A percentile compares a stretch with the other conserved stretches of the same genome.
Conservation (phyloP, 2,329 filamentous ascomycete genomes). For the Pseudogymnoascus sp. region DNA sequence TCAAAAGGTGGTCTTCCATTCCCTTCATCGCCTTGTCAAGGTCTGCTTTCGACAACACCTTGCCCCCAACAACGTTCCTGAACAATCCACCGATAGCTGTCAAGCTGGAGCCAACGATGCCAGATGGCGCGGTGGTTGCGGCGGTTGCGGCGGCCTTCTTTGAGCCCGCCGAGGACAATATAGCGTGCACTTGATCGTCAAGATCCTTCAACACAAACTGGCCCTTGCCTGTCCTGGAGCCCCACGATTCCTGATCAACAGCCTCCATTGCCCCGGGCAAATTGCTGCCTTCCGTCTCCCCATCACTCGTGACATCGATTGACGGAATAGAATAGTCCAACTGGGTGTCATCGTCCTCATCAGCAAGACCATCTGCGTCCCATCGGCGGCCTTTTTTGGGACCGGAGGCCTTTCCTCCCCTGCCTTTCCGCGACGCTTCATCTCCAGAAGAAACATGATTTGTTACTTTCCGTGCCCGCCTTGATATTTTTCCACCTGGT, state of each 20-base stretch:
- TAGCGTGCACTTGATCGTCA: constrained; percentile 86
- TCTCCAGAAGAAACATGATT: constrained; percentile 75
- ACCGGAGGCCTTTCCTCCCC: constrained; percentile 44
- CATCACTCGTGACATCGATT: constrained; percentile 44
- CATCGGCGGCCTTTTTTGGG: constrained; percentile 85
- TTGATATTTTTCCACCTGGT: constrained; percentile 69
- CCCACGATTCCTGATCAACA: constrained; percentile 76
- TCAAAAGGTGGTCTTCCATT: constrained; percentile 90
- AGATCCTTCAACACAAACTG: constrained; percentile 92
- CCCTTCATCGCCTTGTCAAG: constrained; percentile 87
- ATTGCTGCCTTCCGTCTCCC: constrained; percentile 36
- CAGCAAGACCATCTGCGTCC: constrained; percentile 81
- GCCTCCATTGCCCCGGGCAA: constrained; percentile 60
- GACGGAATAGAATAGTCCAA: constrained; percentile 80
- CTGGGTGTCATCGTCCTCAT: constrained; percentile 68
- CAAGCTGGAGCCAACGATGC: constrained; percentile 71
- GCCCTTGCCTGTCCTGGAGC: constrained; percentile 74
- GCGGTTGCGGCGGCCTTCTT: constrained; percentile 43
- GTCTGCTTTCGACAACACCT: constrained; percentile 81
- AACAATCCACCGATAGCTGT: constrained; percentile 83
- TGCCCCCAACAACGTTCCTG: constrained; percentile 90
- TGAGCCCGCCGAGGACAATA: constrained; percentile 72
- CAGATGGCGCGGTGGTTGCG: constrained; percentile 39
- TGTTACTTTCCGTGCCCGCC: constrained; percentile 67
- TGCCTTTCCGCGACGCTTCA: constrained; percentile 58